Evolutionary conservation across 441 rosid species (phyloP).

Genomic region (Biscutella laevigata): DNA sequence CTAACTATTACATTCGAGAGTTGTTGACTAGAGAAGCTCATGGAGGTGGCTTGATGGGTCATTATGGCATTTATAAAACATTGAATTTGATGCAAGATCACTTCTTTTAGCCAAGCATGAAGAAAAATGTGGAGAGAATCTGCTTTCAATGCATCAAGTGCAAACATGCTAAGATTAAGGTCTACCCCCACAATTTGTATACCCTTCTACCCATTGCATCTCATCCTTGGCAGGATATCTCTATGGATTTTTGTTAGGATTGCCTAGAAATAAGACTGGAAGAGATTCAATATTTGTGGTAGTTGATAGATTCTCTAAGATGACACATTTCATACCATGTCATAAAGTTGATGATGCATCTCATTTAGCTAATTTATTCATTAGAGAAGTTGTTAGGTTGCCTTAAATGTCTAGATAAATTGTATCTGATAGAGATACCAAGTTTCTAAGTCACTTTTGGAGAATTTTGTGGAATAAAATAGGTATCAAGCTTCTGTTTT

Average conservation of each 20-base stretch:
- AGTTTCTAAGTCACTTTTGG: neutral
- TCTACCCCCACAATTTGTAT: neutral
- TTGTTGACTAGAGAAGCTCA: too few relatives aligned
- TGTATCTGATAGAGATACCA: neutral
- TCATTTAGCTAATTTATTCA: neutral
- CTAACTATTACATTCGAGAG: too few relatives aligned
- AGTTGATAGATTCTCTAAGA: neutral
- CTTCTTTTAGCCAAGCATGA: too few relatives aligned
- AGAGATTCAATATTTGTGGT: neutral
- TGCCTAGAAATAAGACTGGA: neutral
- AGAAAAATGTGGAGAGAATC: too few relatives aligned
- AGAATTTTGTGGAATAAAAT: neutral
- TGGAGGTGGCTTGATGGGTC: too few relatives aligned
- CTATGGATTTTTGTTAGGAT: neutral
- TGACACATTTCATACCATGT: neutral
- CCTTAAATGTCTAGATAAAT: neutral
- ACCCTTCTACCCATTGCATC: neutral
- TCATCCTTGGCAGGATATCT: neutral
- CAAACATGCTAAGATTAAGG: too few relatives aligned
- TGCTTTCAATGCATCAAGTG: too few relatives aligned
- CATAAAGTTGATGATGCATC: neutral
- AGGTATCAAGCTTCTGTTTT: neutral
- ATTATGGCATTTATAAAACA: too few relatives aligned
- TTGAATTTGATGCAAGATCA: too few relatives aligned
- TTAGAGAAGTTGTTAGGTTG: neutral